Evolutionary conservation across 2,329 filamentous ascomycete genomes (phyloP), one percentile per base, ranked within the genome.

Genomic region (Trichoderma endophyticum): DNA sequence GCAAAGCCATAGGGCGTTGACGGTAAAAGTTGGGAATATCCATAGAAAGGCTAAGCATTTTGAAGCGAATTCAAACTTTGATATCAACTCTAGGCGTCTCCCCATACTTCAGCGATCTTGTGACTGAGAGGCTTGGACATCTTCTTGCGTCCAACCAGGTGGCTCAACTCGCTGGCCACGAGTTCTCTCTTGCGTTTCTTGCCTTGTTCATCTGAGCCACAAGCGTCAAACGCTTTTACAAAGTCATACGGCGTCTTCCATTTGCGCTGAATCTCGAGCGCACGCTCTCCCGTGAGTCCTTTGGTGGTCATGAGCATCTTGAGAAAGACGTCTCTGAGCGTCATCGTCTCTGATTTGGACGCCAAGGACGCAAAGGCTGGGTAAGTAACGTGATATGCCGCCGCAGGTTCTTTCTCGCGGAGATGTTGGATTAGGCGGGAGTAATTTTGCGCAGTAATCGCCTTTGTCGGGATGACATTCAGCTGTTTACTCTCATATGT

Each of bases 301-400:
- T 87, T 87, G 2, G 88, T 93, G 74, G 91, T 93, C 92, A 96
- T 94, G 62, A 96, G 86, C 92, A 96, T 95, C 80, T 95, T 95
- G 30, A 96, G 82, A 75, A 89, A 95, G 0, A 95, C 80, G 76
- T 96, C 93, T 70, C 92, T 85, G 11, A 95, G 82, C 0, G 92
- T 93, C 76, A 94, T 87, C 72, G 87, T 87, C 67, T 93, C 91
- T 0, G 91, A 93, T 80, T 96, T 96, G 9, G 91, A 93, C 1
- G 89, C 89, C 59, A 95, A 82, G 1, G 89, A 90, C 0, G 90
- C 89, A 78, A 95, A 95, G 0, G 91, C 91, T 0, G 86, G 82
- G 76, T 94, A 94, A 12, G 87, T 93, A 72, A 94, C 87, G 76
- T 91, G 86, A 77, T 89, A 89, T 4, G 85, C 84, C 8, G 77